Evolutionary conservation across 257 asterid genomes (phyloP).

Genomic region (Solanum chmielewskii): DNA sequence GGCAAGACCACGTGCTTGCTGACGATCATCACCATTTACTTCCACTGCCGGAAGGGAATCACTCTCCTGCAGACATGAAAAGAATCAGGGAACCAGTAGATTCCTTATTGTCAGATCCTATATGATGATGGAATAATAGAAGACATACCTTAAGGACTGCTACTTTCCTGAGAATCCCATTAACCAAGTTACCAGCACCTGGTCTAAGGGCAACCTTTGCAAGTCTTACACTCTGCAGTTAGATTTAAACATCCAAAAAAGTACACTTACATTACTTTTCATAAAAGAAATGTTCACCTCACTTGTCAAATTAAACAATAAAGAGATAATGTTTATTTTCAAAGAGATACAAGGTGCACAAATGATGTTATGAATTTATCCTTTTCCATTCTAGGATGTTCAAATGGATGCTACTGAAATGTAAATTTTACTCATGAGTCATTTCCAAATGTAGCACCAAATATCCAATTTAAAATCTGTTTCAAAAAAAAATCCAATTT

Average conservation of each 20-base stretch:
- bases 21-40: constrained; percentile 76
- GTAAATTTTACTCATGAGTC: background rate
- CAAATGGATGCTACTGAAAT: background rate
- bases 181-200: constrained; percentile 95
- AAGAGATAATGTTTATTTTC: background rate
- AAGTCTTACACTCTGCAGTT: constrained; percentile 74
- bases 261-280: background rate
- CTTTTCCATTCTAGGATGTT: background rate
- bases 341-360: background rate
- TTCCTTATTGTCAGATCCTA: constrained; percentile 1
- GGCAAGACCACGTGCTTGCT: constrained; percentile 89
- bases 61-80: constrained; percentile 42
- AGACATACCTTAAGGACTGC: constrained; percentile 55
- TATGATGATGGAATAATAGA: background rate
- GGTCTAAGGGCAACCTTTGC: constrained; percentile 84
- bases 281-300: constrained; percentile 2
- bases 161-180: constrained; percentile 82
- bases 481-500: background rate
- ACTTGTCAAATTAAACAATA: background rate
- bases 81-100: constrained; percentile 5
- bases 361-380: background rate
- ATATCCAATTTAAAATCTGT: background rate
- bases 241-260: background rate
- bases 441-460: background rate
- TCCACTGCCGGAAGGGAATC: constrained; percentile 60